phyloP scores from a whole-genome alignment of 2,329 filamentous ascomycete genomes.

The Claviceps fusiformis region DNA sequence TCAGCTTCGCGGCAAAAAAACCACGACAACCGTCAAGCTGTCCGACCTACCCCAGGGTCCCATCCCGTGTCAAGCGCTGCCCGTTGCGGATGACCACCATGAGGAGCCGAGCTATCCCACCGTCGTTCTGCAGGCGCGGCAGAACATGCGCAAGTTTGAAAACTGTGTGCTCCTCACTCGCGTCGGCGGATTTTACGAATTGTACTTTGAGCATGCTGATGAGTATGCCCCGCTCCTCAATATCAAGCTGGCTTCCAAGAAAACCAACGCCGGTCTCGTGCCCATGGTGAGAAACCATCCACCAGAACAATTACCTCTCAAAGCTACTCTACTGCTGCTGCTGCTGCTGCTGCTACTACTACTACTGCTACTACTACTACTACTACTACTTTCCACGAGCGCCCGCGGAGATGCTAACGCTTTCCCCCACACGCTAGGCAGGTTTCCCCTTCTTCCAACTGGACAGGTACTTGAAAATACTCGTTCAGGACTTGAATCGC shows the following conservation, averaged over 20 bases:
- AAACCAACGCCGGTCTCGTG: slow-evolving; percentile 63
- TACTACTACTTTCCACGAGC: not conserved
- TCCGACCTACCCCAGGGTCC: slow-evolving; percentile 44
- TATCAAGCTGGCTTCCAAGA: slow-evolving; percentile 72
- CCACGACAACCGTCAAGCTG: slow-evolving; percentile 37
- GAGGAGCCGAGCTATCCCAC: slow-evolving; percentile 56
- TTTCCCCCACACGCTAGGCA: slow-evolving; percentile 36
- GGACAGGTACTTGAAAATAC: slow-evolving; percentile 79
- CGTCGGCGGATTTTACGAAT: slow-evolving; percentile 92
- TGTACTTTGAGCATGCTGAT: slow-evolving; percentile 93
- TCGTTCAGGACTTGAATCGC: slow-evolving; percentile 81
- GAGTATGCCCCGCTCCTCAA: slow-evolving; percentile 76
- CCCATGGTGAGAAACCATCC: slow-evolving; percentile 53
- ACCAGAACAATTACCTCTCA: not conserved
- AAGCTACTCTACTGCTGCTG: not conserved
- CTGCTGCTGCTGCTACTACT: not conserved
- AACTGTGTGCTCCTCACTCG: slow-evolving; percentile 86
- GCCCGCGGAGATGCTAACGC: not conserved
- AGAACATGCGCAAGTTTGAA: slow-evolving; percentile 80
- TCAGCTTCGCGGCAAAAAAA: slow-evolving; percentile 37
- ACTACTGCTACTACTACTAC: not conserved
- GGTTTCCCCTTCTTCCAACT: slow-evolving; percentile 91
- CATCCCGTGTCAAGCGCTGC: slow-evolving; percentile 18
- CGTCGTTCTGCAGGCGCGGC: slow-evolving; percentile 74
- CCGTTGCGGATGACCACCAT: slow-evolving; percentile 27